These are phyloP conservation scores for Sistotremastrum suecicum DNA, from an alignment of 768 basidiomycete genomes.

Conservation along the genomic window DNA sequence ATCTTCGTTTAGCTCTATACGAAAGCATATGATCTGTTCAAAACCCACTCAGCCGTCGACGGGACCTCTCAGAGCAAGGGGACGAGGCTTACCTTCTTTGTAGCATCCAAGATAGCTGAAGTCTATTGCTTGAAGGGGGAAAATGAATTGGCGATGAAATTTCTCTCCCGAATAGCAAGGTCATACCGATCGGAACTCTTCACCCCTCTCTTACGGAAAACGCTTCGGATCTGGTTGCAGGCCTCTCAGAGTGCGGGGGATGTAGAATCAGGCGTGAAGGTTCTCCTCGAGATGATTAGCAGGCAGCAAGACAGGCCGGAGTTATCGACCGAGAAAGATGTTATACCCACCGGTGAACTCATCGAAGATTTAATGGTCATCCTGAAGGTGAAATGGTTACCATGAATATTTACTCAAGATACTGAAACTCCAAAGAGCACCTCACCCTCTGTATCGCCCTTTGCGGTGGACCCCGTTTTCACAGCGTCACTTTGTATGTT, in stretches of 20 bases:
- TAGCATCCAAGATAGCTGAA: conserved; percentile 82
- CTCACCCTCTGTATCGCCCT: conserved; percentile 38
- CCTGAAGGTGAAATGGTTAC: conserved; percentile 36
- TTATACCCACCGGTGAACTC: conserved; percentile 33
- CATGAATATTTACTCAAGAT: neutral
- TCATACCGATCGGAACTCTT: conserved; percentile 81
- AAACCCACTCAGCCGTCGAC: conserved; percentile 35
- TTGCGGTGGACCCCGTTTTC: conserved; percentile 51
- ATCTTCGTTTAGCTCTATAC: conserved; percentile 58
- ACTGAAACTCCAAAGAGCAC: conserved; percentile 39
- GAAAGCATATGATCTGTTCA: conserved; percentile 88
- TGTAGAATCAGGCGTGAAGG: conserved; percentile 56
- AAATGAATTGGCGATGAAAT: conserved; percentile 83
- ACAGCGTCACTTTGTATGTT: conserved; percentile 47
- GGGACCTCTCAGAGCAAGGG: conserved; percentile 20
- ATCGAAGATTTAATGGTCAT: conserved; percentile 65
- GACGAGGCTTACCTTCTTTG: conserved; percentile 77
- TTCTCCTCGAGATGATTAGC: conserved; percentile 75
- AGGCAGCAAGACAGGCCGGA: conserved; percentile 32
- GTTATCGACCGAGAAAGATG: conserved; percentile 15
- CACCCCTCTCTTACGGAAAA: conserved; percentile 56
- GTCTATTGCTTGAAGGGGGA: conserved; percentile 71
- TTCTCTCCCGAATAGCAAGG: conserved; percentile 85
- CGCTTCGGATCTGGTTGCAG: conserved; percentile 68
- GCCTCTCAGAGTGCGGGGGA: conserved; percentile 71